Conservation (phyloP, 75 land plant genomes). For the Pseudotsuga menziesii region DNA sequence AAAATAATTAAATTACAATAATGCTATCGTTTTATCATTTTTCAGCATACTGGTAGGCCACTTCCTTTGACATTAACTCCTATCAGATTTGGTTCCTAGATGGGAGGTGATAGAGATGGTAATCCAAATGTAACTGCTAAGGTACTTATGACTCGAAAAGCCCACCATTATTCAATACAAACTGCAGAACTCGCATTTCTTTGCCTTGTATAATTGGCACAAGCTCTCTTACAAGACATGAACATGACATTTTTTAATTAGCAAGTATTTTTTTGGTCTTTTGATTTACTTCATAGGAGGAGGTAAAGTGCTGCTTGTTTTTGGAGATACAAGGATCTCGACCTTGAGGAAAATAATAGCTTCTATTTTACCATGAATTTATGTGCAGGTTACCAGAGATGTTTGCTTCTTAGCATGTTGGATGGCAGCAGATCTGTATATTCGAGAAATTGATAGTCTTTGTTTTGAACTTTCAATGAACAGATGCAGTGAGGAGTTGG, state of each 20-base stretch:
- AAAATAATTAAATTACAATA: not conserved
- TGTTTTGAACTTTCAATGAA: slow-evolving; percentile 94
- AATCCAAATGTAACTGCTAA: slow-evolving; percentile 97
- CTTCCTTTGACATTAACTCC: slow-evolving; percentile 91
- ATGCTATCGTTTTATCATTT: slow-evolving; percentile 9
- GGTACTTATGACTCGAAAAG: slow-evolving; percentile 26
- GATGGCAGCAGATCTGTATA: slow-evolving; percentile 93
- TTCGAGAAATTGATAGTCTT: slow-evolving; percentile 81
- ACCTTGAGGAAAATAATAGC: not conserved
- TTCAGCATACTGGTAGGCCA: slow-evolving; percentile 82
- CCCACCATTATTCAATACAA: not conserved
- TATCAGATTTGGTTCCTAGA: slow-evolving; percentile 97
- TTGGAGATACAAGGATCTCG: not conserved
- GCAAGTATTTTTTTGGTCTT: not conserved
- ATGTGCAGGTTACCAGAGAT: slow-evolving; percentile 82
- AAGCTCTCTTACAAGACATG: not conserved
- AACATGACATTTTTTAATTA: no score
- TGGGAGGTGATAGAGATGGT: slow-evolving; percentile 99
- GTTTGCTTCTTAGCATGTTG: slow-evolving; percentile 83
- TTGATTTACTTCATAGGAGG: not conserved
- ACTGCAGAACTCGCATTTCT: not conserved
- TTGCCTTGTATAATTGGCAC: not conserved
- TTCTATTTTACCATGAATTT: not conserved
- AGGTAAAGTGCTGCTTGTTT: not conserved
- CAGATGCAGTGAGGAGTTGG: slow-evolving; percentile 64